A percentile compares a stretch with the other conserved stretches of the same genome.
Evolutionary conservation across 768 basidiomycete species (phyloP).

Genomic region (Antrodiella citrinella): DNA sequence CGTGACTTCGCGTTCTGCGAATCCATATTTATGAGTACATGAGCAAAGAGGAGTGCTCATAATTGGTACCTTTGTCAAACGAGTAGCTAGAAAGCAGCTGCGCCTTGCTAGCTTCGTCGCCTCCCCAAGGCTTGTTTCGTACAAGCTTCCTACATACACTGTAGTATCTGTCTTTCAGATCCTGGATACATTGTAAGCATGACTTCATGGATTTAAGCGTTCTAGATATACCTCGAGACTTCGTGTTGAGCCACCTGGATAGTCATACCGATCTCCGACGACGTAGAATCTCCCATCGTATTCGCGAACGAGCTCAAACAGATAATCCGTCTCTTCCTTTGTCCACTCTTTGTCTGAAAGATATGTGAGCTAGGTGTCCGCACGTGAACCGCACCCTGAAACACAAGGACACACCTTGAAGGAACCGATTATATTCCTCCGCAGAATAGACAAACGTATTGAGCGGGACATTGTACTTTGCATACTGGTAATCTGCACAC

Average conservation of each 20-base stretch:
- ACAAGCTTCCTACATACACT: conserved; percentile 85
- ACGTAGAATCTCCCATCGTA: conserved; percentile 90
- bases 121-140: conserved; percentile 74
- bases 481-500: conserved; percentile 67
- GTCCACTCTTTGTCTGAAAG: conserved; percentile 74
- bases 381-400: background rate
- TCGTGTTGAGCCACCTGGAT: conserved; percentile 41
- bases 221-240: conserved; percentile 75
- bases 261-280: conserved; percentile 85
- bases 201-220: too few relatives aligned
- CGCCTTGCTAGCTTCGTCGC: conserved; percentile 67
- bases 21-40: background rate
- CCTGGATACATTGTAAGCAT: conserved; percentile 35
- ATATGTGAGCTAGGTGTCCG: background rate
- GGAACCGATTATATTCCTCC: conserved; percentile 78
- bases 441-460: conserved; percentile 66
- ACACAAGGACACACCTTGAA: conserved; percentile 48
- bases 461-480: conserved; percentile 70
- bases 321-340: conserved; percentile 88
- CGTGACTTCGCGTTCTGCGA: conserved; percentile 72
- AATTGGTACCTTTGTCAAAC: conserved; percentile 90
- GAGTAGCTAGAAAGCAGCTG: conserved; percentile 62
- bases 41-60: background rate
- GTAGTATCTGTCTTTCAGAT: conserved; percentile 92
- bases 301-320: conserved; percentile 71